Evolutionary conservation across 2,329 filamentous ascomycete species (phyloP).

Genomic region (Colletotrichum sp.): DNA sequence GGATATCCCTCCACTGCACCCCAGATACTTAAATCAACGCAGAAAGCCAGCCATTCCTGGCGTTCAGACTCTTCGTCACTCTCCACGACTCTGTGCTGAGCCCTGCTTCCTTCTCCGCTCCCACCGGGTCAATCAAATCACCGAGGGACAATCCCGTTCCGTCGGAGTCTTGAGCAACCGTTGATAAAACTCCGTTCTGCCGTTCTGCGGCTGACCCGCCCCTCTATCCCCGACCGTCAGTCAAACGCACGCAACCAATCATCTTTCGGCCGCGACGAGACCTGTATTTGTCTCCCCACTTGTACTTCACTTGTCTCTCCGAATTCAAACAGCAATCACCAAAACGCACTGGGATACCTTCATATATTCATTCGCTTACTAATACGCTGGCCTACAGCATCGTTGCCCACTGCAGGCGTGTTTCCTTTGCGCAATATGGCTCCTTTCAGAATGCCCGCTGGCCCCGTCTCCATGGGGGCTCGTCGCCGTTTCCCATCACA

Average conservation of each 20-base stretch:
- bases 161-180: not conserved
- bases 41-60: not conserved
- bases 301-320: not conserved
- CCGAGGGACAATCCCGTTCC: not conserved
- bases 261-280: not conserved
- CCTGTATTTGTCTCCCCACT: not conserved
- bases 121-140: not conserved
- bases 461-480: not conserved
- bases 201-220: not conserved
- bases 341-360: not conserved
- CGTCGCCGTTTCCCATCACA: not conserved
- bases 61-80: not conserved
- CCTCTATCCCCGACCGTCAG: not conserved
- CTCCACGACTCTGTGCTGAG: not conserved
- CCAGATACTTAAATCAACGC: not conserved
- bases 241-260: not conserved
- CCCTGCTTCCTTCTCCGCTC: not conserved
- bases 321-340: not conserved
- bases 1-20: not conserved
- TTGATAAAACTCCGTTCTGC: not conserved
- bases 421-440: not conserved
- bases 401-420: not conserved
- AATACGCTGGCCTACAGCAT: not conserved
- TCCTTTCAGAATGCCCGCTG: not conserved
- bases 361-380: conserved; percentile 8